A percentile compares a stretch with the other conserved stretches of the same genome.
Conservation (phyloP, 2,329 filamentous ascomycete species). For the Septoria petroselini region DNA sequence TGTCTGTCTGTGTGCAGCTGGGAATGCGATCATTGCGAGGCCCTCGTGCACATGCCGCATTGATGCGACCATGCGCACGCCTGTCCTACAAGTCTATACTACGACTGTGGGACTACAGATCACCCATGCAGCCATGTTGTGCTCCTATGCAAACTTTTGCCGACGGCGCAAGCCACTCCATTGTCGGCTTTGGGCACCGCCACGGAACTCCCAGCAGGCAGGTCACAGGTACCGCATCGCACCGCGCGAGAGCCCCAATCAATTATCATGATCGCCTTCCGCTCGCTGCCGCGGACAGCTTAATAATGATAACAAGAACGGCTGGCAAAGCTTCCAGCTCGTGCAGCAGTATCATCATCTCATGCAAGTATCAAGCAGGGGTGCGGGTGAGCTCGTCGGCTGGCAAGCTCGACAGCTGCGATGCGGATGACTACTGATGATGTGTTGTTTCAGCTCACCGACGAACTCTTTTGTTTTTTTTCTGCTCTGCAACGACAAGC, state of each 20-base stretch:
- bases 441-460: not conserved
- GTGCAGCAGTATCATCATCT: not conserved
- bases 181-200: not conserved
- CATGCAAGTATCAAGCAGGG: conserved; percentile 15
- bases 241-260: too few relatives aligned
- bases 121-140: not conserved
- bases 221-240: too few relatives aligned
- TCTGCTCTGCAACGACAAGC: conserved; percentile 2
- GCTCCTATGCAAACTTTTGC: conserved; percentile 11
- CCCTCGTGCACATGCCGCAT: conserved; percentile 7
- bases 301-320: too few relatives aligned
- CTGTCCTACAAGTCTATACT: conserved; percentile 1
- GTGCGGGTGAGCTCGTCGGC: conserved; percentile 12
- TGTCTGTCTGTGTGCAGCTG: too few relatives aligned
- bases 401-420: not conserved
- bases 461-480: not conserved
- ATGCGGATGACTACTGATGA: not conserved
- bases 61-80: conserved; percentile 11
- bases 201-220: conserved; percentile 2
- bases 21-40: too few relatives aligned
- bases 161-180: conserved; percentile 12
- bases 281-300: conserved; percentile 15
- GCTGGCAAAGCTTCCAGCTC: conserved; percentile 21
- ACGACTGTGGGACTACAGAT: too few relatives aligned
- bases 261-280: conserved; percentile 16